Conservation (phyloP, 768 basidiomycete species). For the Naganishia friedmannii region DNA sequence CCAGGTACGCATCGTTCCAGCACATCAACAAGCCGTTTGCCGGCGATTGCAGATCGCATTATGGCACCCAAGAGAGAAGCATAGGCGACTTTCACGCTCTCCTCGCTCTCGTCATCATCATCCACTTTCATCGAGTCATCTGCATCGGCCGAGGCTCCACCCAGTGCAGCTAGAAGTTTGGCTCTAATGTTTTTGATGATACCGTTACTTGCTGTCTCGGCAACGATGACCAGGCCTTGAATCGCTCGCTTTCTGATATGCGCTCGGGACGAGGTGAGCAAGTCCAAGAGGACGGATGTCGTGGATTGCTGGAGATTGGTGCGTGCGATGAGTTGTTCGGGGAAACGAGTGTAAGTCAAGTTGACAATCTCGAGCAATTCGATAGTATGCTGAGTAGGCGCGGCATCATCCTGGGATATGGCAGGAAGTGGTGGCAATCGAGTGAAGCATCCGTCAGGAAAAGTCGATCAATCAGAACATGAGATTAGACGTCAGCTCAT, state of each 20-base stretch:
- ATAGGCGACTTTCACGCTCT: slow-evolving; percentile 17
- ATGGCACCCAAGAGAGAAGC: slow-evolving; percentile 22
- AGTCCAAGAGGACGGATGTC: slow-evolving; percentile 62
- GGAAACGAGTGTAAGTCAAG: slow-evolving; percentile 82
- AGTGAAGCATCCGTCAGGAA: not conserved
- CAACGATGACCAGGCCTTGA: slow-evolving; percentile 71
- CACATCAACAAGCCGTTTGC: slow-evolving; percentile 22
- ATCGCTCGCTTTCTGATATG: slow-evolving; percentile 88
- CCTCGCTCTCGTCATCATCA: slow-evolving; percentile 10
- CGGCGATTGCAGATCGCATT: slow-evolving; percentile 7
- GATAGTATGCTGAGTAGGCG: slow-evolving; percentile 29
- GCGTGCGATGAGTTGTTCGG: slow-evolving; percentile 51
- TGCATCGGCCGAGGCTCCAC: slow-evolving; percentile 33
- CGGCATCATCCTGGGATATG: not conserved
- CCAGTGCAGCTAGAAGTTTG: slow-evolving; percentile 55
- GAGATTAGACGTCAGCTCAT: not conserved
- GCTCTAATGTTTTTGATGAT: slow-evolving; percentile 65
- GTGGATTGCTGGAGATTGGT: slow-evolving; percentile 55
- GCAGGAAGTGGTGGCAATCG: not conserved
- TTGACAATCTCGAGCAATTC: slow-evolving; percentile 63
- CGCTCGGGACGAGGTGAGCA: slow-evolving; percentile 71
- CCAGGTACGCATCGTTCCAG: slow-evolving; percentile 24
- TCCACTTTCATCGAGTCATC: slow-evolving; percentile 39
- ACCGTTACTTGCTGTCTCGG: slow-evolving; percentile 66
- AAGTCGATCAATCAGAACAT: not conserved